phyloP scores from a whole-genome alignment of 306 rosid species.

The Glycine tomentella region DNA sequence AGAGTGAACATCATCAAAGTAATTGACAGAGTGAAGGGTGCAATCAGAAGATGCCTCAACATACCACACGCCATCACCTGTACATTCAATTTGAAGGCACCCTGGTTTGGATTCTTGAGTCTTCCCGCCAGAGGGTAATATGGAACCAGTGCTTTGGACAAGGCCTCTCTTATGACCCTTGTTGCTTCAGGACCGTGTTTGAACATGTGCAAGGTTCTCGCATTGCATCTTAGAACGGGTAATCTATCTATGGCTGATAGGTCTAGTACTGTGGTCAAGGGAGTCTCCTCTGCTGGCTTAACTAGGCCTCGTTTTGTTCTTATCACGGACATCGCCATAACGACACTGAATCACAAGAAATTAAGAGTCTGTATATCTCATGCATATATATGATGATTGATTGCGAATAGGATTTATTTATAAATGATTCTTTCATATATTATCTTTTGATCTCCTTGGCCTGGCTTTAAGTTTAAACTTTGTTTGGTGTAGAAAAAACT shows the following conservation, averaged over 20 bases:
- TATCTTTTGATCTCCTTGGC: conserved; percentile 46
- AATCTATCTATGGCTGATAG: conserved; percentile 66
- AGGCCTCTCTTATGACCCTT: conserved; percentile 59
- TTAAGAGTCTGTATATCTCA: background rate
- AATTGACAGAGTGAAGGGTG: conserved; percentile 57
- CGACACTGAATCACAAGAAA: conserved; percentile 7
- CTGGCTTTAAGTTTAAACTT: conserved; percentile 53
- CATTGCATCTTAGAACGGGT: conserved; percentile 66
- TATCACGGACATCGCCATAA: conserved; percentile 57
- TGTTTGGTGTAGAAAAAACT: conserved; percentile 46
- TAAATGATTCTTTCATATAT: conserved; percentile 18
- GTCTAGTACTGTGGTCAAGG: conserved; percentile 51
- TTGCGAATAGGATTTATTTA: conserved; percentile 26
- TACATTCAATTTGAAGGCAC: conserved; percentile 61
- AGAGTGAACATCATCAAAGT: conserved; percentile 57
- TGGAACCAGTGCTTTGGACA: conserved; percentile 73
- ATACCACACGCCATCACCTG: conserved; percentile 66
- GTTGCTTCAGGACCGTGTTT: conserved; percentile 59
- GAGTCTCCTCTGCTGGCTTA: conserved; percentile 60
- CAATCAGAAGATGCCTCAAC: conserved; percentile 67
- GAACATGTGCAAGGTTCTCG: conserved; percentile 78
- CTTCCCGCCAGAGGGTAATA: conserved; percentile 86
- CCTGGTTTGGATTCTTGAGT: conserved; percentile 44
- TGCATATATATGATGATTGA: background rate
- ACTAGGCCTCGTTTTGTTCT: conserved; percentile 56